Evolutionary conservation across 768 basidiomycete genomes (phyloP).

Genomic region (Melanogaster broomeanus): DNA sequence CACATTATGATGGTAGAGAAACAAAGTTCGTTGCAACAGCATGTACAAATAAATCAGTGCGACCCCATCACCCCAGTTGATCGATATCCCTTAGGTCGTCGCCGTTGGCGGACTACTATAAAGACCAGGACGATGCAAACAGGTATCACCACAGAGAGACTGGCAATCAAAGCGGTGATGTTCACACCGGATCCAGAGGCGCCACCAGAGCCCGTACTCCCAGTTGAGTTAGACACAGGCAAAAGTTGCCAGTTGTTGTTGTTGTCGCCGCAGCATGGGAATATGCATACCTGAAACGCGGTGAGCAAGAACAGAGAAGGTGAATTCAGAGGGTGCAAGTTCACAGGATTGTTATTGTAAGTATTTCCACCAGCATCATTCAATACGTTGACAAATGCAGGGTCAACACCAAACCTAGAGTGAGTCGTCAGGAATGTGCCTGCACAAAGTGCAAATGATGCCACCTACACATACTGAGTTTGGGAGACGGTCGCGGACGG

Average conservation of each 20-base stretch:
- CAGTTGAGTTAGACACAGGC: no score
- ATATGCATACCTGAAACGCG: not conserved
- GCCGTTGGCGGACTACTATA: no score
- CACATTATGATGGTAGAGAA: no score
- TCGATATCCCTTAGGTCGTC: no score
- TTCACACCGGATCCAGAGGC: no score
- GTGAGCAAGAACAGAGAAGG: not conserved
- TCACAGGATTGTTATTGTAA: not conserved
- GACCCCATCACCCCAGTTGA: no score
- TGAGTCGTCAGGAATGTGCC: not conserved
- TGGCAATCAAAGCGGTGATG: no score
- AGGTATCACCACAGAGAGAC: no score
- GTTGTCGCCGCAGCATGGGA: not conserved
- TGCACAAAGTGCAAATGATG: not conserved
- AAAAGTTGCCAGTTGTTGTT: not conserved
- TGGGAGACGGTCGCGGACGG: no score
- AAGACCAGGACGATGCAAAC: no score
- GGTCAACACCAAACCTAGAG: not conserved
- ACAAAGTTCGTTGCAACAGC: no score
- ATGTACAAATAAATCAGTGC: no score
- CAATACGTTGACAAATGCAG: not conserved
- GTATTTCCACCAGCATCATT: not conserved
- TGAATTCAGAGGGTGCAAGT: not conserved
- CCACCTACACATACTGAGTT: not conserved
- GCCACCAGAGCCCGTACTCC: not conserved